phyloP scores from a whole-genome alignment of 1,139 yeast species.

The Debaryomyces subglobosus region DNA sequence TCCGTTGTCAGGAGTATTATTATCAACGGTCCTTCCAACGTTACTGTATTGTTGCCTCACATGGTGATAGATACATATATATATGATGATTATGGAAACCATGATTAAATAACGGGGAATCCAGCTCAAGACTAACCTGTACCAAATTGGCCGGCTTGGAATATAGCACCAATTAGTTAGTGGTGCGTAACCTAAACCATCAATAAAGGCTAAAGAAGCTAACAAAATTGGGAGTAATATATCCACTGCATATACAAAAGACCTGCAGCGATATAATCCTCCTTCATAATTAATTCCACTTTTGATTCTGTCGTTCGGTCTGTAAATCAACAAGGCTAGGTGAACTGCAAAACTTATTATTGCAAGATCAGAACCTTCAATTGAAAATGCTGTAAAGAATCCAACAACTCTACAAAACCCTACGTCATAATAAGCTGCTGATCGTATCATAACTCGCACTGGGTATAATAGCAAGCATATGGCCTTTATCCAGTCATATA shows the following conservation, averaged over 20 bases:
- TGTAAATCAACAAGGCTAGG: conserved; percentile 73
- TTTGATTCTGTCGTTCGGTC: conserved; percentile 52
- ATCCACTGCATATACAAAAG: conserved; percentile 59
- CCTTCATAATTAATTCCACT: conserved; percentile 61
- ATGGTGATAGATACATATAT: conserved; percentile 71
- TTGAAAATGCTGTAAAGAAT: conserved; percentile 78
- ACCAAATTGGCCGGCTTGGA: conserved; percentile 76
- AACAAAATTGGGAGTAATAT: conserved; percentile 64
- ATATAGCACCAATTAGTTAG: conserved; percentile 80
- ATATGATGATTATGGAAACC: conserved; percentile 64
- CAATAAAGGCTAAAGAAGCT: conserved; percentile 73
- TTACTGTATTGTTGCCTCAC: conserved; percentile 50
- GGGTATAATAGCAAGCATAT: conserved; percentile 73
- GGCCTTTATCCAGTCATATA: conserved; percentile 78
- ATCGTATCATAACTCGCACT: conserved; percentile 53
- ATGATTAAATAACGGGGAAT: conserved; percentile 74
- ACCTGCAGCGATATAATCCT: conserved; percentile 67
- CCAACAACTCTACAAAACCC: conserved; percentile 76
- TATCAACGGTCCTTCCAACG: neutral
- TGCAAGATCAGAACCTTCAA: conserved; percentile 88
- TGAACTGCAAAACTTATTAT: conserved; percentile 84
- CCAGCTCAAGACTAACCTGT: conserved; percentile 76
- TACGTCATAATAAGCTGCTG: conserved; percentile 53
- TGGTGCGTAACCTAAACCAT: conserved; percentile 56
- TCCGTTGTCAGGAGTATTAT: neutral